phyloP scores from a whole-genome alignment of 2,329 filamentous ascomycete species.

The Paraconiothyrium sp. region DNA sequence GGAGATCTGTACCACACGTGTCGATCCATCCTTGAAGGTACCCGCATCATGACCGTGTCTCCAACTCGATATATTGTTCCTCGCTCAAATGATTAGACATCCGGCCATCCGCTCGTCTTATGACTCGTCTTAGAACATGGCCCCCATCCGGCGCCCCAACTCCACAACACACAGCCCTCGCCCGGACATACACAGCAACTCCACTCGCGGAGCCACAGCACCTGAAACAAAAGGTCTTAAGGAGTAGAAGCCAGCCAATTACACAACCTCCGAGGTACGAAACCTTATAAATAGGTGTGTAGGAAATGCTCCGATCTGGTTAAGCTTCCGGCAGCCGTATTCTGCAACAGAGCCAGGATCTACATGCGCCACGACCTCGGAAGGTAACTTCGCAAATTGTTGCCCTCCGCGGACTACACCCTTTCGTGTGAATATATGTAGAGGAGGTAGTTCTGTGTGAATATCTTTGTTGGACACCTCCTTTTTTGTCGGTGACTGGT shows the following conservation, averaged over 20 bases:
- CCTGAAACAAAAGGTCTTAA: too few relatives aligned
- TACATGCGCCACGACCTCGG: constrained; percentile 2
- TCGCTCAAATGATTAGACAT: too few relatives aligned
- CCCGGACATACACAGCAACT: not conserved
- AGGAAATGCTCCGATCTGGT: too few relatives aligned
- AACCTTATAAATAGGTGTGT: too few relatives aligned
- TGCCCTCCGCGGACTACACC: not conserved
- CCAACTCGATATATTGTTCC: too few relatives aligned
- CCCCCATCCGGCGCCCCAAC: constrained; percentile 2
- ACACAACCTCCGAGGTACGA: too few relatives aligned
- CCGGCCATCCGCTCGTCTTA: too few relatives aligned
- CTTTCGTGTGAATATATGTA: not conserved
- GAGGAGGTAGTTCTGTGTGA: not conserved
- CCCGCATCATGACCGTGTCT: too few relatives aligned
- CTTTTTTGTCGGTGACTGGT: not conserved
- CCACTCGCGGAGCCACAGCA: not conserved
- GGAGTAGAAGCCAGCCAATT: not conserved
- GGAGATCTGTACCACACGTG: too few relatives aligned
- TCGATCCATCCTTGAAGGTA: too few relatives aligned
- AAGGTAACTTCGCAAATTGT: constrained; percentile 3
- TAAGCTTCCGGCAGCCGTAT: too few relatives aligned
- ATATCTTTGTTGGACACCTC: not conserved
- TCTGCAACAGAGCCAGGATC: constrained; percentile 2
- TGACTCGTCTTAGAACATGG: not conserved
- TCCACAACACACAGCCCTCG: not conserved